These are phyloP conservation scores for Poa pratensis DNA, from an alignment of 176 grass and related monocot species.

Conservation along the genomic window DNA sequence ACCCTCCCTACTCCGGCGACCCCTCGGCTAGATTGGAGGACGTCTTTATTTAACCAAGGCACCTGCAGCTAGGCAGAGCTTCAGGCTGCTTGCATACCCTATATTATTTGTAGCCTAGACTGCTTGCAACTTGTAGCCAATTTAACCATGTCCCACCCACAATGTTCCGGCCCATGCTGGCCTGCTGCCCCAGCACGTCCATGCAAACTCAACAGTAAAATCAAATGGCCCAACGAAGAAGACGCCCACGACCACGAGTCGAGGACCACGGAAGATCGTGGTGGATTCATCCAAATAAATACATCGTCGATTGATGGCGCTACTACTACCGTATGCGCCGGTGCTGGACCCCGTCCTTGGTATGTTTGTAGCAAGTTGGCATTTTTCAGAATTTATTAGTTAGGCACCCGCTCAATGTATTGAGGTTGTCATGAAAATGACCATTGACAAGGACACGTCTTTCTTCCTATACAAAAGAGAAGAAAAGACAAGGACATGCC, in stretches of 20 bases:
- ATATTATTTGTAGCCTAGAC: background rate
- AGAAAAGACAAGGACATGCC: background rate
- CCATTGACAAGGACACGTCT: slow-evolving; percentile 5
- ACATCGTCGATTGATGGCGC: background rate
- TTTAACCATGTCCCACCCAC: slow-evolving; percentile 9
- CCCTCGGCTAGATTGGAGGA: background rate
- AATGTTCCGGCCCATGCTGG: slow-evolving; percentile 21
- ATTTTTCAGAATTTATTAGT: background rate
- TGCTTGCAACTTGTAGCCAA: slow-evolving; percentile 9
- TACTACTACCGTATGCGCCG: too few relatives aligned
- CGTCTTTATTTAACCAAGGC: slow-evolving; percentile 19
- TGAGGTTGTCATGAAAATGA: slow-evolving; percentile 37
- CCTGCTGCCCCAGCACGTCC: background rate
- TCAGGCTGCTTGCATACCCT: background rate
- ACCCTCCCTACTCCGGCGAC: too few relatives aligned
- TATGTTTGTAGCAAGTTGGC: background rate
- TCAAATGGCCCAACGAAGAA: background rate
- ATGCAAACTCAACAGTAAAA: background rate
- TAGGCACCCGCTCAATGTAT: background rate
- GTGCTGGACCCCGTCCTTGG: background rate
- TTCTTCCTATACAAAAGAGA: background rate
- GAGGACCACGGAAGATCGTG: background rate
- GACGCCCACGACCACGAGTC: background rate
- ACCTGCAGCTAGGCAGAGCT: background rate
- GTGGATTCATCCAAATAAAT: too few relatives aligned